Evolutionary conservation across 768 basidiomycete genomes (phyloP).

Genomic region (Hysterangium stoloniferum): DNA sequence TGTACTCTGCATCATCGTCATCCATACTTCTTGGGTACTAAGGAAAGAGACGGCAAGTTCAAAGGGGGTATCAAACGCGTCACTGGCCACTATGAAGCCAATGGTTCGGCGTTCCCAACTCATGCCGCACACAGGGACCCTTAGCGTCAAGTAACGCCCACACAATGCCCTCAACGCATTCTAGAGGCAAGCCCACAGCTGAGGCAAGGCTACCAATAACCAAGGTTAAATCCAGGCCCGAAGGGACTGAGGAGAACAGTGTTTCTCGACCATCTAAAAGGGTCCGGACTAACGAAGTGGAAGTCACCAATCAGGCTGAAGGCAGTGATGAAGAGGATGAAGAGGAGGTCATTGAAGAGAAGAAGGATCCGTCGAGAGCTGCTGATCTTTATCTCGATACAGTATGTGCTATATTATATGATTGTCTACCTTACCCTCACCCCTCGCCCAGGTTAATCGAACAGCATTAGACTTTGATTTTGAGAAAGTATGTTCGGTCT

Average conservation of each 20-base stretch:
- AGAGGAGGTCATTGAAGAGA: slow-evolving; percentile 21
- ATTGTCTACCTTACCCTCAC: slow-evolving; percentile 7
- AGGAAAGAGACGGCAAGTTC: no score
- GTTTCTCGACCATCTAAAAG: background rate
- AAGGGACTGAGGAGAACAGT: no score
- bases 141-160: no score
- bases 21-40: slow-evolving; percentile 48
- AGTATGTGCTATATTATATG: slow-evolving; percentile 37
- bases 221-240: no score
- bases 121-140: no score
- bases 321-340: slow-evolving; percentile 14
- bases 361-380: slow-evolving; percentile 26
- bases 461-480: slow-evolving; percentile 95
- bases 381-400: slow-evolving; percentile 95
- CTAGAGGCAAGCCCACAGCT: no score
- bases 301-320: background rate
- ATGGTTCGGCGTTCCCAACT: no score
- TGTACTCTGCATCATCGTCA: slow-evolving; percentile 91
- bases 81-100: no score
- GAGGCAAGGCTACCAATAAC: no score
- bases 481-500: slow-evolving; percentile 97
- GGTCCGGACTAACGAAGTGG: background rate
- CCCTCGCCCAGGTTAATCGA: slow-evolving; percentile 70
- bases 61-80: no score
- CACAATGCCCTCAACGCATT: no score